Evolutionary conservation across 495 filamentous ascomycete genomes (phyloP).

Genomic region (Penicillium manginii): DNA sequence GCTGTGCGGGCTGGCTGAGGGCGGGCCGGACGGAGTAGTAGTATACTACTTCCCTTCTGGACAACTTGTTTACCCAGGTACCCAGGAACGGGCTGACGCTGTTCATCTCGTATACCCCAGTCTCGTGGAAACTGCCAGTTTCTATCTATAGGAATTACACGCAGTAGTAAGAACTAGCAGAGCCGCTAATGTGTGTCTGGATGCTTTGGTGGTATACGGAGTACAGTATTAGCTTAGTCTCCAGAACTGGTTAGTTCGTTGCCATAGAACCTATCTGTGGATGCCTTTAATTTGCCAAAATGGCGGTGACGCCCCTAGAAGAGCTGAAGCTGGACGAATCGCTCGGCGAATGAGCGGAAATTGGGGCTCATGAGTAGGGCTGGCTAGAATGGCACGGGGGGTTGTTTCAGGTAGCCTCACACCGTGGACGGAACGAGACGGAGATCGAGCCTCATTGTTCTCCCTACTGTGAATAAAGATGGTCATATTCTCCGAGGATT

Average conservation of each 20-base stretch:
- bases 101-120: background rate
- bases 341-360: background rate
- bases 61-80: background rate
- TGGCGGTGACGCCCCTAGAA: background rate
- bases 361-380: conserved; percentile 1
- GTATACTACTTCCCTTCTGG: background rate
- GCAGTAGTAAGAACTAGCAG: background rate
- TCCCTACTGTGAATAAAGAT: conserved; percentile 4
- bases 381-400: conserved; percentile 2
- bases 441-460: conserved; percentile 16
- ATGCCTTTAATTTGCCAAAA: conserved; percentile 5
- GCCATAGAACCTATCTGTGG: background rate
- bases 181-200: background rate
- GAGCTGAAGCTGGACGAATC: background rate
- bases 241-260: too few relatives aligned
- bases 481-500: background rate
- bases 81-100: background rate
- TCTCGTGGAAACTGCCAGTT: background rate
- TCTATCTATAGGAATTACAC: background rate
- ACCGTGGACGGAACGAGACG: conserved; percentile 14
- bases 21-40: background rate
- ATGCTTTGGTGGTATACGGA: background rate
- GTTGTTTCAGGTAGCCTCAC: background rate
- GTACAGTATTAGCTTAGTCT: background rate
- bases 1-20: conserved; percentile 5